Percentiles rank a stretch among this genome's conserved stretches.
phyloP scores from a whole-genome alignment of 2,329 filamentous ascomycete genomes.

The Aspergillus sclerotialis region DNA sequence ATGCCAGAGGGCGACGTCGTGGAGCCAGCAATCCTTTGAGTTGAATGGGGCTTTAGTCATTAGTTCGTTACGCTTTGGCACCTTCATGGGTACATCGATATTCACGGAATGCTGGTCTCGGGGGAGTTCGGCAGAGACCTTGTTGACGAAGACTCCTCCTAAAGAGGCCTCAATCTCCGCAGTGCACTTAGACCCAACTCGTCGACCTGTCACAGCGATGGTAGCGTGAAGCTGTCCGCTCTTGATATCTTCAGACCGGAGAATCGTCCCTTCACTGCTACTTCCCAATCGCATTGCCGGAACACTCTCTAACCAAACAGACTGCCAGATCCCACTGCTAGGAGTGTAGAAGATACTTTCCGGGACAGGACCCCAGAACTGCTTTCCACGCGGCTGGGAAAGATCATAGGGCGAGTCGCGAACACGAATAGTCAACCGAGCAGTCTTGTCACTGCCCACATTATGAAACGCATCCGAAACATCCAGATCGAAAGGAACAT shows the following conservation, averaged over 20 bases:
- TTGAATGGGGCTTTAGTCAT: constrained; percentile 21
- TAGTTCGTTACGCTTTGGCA: constrained; percentile 31
- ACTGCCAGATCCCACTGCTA: constrained; percentile 67
- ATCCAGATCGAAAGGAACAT: constrained; percentile 56
- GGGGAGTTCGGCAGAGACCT: constrained; percentile 38
- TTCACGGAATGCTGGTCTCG: constrained; percentile 44
- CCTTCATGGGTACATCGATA: constrained; percentile 44
- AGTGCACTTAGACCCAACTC: constrained; percentile 27
- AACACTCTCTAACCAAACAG: constrained; percentile 60
- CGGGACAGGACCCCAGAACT: constrained; percentile 53
- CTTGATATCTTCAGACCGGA: constrained; percentile 52
- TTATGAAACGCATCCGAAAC: constrained; percentile 35
- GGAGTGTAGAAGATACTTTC: constrained; percentile 61
- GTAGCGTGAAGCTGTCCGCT: constrained; percentile 44
- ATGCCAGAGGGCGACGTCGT: constrained; percentile 60
- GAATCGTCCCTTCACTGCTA: constrained; percentile 54
- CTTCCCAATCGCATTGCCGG: constrained; percentile 47
- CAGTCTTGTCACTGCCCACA: constrained; percentile 6
- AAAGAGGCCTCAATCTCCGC: constrained; percentile 52
- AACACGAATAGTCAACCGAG: constrained; percentile 50
- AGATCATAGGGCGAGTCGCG: constrained; percentile 59
- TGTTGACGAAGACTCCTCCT: constrained; percentile 43
- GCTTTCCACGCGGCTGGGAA: constrained; percentile 60
- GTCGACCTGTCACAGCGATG: constrained; percentile 40
- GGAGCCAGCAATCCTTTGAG: constrained; percentile 46